A percentile compares a stretch with the other conserved stretches of the same genome.
Conservation (phyloP, 805 yeast species). For the Lipomyces sp. region DNA sequence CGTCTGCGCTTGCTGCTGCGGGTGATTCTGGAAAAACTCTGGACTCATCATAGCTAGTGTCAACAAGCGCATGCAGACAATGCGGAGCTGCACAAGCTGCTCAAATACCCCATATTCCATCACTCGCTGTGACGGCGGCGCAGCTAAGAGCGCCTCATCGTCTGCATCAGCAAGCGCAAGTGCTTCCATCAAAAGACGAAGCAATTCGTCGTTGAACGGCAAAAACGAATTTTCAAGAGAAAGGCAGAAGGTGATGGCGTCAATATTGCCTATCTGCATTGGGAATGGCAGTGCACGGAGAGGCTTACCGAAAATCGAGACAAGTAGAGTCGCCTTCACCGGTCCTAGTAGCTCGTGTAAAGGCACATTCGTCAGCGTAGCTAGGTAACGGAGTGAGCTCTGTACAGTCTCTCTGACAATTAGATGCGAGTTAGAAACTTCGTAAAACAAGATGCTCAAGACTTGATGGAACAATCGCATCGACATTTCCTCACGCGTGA, state of each 20-base stretch:
- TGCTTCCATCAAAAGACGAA: constrained; percentile 84
- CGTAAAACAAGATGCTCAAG: constrained; percentile 88
- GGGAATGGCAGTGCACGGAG: constrained; percentile 95
- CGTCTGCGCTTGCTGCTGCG: constrained; percentile 61
- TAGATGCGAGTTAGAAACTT: constrained; percentile 84
- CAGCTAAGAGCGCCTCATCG: constrained; percentile 90
- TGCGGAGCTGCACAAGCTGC: constrained; percentile 83
- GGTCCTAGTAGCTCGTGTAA: constrained; percentile 78
- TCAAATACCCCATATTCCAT: constrained; percentile 87
- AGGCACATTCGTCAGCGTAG: constrained; percentile 71
- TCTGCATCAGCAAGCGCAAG: constrained; percentile 96
- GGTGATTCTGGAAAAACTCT: constrained; percentile 69
- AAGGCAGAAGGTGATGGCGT: constrained; percentile 92
- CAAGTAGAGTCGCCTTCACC: constrained; percentile 77
- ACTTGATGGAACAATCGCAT: constrained; percentile 78
- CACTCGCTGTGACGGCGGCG: constrained; percentile 61
- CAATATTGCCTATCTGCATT: constrained; percentile 98
- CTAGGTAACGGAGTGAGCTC: constrained; percentile 64
- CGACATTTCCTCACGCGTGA: constrained; percentile 65
- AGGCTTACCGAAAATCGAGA: constrained; percentile 97
- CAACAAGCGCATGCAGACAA: constrained; percentile 83
- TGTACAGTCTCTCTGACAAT: constrained; percentile 84
- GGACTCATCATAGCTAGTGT: constrained; percentile 85
- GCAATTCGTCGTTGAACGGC: constrained; percentile 86
- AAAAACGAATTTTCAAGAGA: constrained; percentile 79